phyloP scores from a whole-genome alignment of 208 protist genomes.

The Porcisia deanei region DNA sequence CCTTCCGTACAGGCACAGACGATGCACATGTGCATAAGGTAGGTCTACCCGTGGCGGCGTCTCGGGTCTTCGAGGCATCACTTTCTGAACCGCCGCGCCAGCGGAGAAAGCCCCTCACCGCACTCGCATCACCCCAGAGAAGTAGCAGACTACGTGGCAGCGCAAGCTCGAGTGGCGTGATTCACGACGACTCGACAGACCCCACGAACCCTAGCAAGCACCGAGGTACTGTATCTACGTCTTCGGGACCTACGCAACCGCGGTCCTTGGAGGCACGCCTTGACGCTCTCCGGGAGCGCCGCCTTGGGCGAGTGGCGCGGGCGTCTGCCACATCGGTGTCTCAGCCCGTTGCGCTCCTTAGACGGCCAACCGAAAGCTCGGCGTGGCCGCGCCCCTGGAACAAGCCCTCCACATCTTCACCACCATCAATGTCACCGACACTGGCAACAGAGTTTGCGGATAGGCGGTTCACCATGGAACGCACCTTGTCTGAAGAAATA shows the following conservation, averaged over 20 bases:
- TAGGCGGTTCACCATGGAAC: not conserved
- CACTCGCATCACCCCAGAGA: not conserved
- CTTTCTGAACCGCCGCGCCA: not conserved
- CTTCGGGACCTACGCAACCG: not conserved
- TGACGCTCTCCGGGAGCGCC: conserved; percentile 16
- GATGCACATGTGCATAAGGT: not conserved
- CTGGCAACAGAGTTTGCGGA: too few relatives aligned
- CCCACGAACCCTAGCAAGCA: not conserved
- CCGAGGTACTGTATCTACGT: not conserved
- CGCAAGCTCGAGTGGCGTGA: not conserved
- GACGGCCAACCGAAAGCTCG: not conserved
- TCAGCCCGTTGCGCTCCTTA: not conserved
- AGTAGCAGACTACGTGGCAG: not conserved
- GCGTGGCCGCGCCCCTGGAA: too few relatives aligned
- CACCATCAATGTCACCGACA: not conserved
- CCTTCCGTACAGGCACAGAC: not conserved
- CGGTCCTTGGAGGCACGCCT: conserved; percentile 19
- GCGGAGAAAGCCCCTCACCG: not conserved
- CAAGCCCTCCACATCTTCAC: not conserved
- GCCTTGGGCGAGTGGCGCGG: not conserved
- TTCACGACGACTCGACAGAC: not conserved
- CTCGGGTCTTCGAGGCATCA: not conserved
- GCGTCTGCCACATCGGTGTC: not conserved
- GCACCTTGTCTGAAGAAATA: not conserved
- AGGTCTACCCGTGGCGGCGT: not conserved